Conservation (phyloP, 1,139 yeast species). For the Chernovozyma sophiae-reginae region DNA sequence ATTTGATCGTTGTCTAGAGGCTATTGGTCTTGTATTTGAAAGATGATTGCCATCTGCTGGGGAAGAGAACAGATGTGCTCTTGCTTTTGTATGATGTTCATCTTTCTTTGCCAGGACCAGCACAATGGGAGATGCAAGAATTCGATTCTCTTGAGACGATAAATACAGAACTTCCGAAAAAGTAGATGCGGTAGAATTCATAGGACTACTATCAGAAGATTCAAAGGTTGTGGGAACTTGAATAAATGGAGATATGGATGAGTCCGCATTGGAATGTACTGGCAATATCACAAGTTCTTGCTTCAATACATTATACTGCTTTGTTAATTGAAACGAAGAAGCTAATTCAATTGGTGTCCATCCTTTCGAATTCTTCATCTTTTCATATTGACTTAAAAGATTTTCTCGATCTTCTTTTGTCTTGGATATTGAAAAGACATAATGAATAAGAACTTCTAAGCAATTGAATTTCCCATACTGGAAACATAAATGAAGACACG, state of each 20-base stretch:
- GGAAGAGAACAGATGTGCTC: constrained; percentile 36
- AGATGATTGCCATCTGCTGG: constrained; percentile 14
- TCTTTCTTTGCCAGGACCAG: constrained; percentile 17
- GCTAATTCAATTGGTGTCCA: constrained; percentile 69
- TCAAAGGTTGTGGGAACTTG: background rate
- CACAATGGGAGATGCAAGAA: constrained; percentile 33
- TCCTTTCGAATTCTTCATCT: constrained; percentile 50
- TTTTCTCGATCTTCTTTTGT: constrained; percentile 4
- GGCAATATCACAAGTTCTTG: constrained; percentile 7
- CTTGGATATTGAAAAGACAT: constrained; percentile 11
- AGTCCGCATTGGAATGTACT: background rate
- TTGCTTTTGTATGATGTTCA: constrained; percentile 8
- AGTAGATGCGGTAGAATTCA: constrained; percentile 3
- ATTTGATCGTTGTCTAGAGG: constrained; percentile 21
- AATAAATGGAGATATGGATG: background rate
- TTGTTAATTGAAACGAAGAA: constrained; percentile 42
- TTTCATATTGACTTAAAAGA: constrained; percentile 15
- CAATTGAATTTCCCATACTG: constrained; percentile 71
- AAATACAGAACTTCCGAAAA: constrained; percentile 10
- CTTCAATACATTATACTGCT: constrained; percentile 20
- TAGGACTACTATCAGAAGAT: background rate
- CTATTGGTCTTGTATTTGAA: constrained; percentile 7
- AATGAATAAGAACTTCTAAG: constrained; percentile 52
- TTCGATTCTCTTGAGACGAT: constrained; percentile 21
- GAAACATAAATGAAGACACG: constrained; percentile 77